Evolutionary conservation across 2,329 filamentous ascomycete genomes (phyloP).

Genomic region (Aspergillus latus): DNA sequence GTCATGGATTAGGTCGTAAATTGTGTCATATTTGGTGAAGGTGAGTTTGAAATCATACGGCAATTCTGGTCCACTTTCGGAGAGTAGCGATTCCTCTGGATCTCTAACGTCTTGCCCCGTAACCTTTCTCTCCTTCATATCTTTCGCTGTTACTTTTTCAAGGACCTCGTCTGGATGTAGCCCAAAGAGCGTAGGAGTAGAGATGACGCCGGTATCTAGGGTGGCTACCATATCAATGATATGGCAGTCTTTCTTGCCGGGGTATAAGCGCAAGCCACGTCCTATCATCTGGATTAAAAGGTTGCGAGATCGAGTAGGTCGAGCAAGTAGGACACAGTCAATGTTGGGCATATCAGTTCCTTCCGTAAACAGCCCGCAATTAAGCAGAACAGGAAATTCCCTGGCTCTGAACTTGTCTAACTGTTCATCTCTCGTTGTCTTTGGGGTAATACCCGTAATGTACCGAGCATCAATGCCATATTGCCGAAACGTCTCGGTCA

Average conservation of each 20-base stretch:
- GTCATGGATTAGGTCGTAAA: slow-evolving; percentile 88
- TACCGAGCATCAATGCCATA: slow-evolving; percentile 79
- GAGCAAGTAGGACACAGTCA: slow-evolving; percentile 83
- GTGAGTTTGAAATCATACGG: slow-evolving; percentile 56
- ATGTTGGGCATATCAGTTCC: slow-evolving; percentile 97
- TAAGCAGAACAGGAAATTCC: slow-evolving; percentile 83
- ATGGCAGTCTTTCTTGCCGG: slow-evolving; percentile 84
- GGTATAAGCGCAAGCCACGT: slow-evolving; percentile 79
- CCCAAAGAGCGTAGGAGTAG: slow-evolving; percentile 88
- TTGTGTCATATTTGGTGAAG: slow-evolving; percentile 87
- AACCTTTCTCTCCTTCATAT: slow-evolving; percentile 55
- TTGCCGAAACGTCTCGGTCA: slow-evolving; percentile 74
- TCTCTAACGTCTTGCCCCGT: slow-evolving; percentile 38
- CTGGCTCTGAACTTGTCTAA: slow-evolving; percentile 73
- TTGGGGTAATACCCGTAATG: slow-evolving; percentile 79
- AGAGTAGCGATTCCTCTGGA: background rate
- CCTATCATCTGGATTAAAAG: slow-evolving; percentile 97
- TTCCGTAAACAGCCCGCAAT: slow-evolving; percentile 95
- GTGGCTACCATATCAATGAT: slow-evolving; percentile 94
- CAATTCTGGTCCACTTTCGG: slow-evolving; percentile 21
- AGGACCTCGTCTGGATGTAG: slow-evolving; percentile 80
- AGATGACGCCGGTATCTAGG: slow-evolving; percentile 79
- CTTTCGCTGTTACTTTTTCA: slow-evolving; percentile 61
- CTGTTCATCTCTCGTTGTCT: slow-evolving; percentile 64
- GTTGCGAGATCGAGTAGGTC: slow-evolving; percentile 90